These are phyloP conservation scores for Allium sativum DNA, from an alignment of 106 monocot genomes.

Conservation along the genomic window DNA sequence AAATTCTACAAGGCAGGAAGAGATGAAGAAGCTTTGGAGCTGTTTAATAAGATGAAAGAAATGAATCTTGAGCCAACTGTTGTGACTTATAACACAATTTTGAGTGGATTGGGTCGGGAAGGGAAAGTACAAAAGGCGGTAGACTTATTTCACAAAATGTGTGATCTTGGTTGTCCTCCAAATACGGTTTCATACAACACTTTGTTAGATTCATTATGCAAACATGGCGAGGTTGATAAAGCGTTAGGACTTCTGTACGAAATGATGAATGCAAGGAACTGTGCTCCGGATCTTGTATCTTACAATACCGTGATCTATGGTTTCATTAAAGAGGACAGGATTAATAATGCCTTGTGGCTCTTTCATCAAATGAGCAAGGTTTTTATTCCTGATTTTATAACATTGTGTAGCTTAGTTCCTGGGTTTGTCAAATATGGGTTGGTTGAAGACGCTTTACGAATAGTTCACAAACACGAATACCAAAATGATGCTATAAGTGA, in stretches of 20 bases:
- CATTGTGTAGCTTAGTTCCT: constrained; percentile 71
- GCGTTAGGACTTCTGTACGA: constrained; percentile 60
- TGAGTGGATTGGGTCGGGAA: constrained; percentile 68
- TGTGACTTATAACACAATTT: constrained; percentile 76
- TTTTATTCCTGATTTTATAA: constrained; percentile 59
- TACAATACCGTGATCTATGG: constrained; percentile 86
- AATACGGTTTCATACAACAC: constrained; percentile 82
- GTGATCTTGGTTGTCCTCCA: constrained; percentile 32
- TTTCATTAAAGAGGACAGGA: constrained; percentile 53
- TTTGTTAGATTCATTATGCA: constrained; percentile 69
- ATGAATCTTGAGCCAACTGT: constrained; percentile 70
- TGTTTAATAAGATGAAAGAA: constrained; percentile 49
- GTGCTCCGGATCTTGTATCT: constrained; percentile 62
- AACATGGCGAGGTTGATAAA: constrained; percentile 48
- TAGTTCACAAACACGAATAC: constrained; percentile 21
- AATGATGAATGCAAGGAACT: constrained; percentile 56
- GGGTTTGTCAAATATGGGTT: constrained; percentile 46
- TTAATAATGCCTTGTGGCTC: constrained; percentile 64
- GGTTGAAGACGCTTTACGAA: constrained; percentile 44
- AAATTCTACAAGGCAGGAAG: constrained; percentile 71
- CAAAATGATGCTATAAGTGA: constrained; percentile 28
- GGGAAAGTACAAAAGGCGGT: constrained; percentile 40
- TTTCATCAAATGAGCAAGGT: constrained; percentile 85
- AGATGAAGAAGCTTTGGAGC: constrained; percentile 67
- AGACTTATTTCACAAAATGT: constrained; percentile 60